These are phyloP conservation scores for Clarireedia paspali DNA, from an alignment of 2,329 filamentous ascomycete species.

Conservation along the genomic window DNA sequence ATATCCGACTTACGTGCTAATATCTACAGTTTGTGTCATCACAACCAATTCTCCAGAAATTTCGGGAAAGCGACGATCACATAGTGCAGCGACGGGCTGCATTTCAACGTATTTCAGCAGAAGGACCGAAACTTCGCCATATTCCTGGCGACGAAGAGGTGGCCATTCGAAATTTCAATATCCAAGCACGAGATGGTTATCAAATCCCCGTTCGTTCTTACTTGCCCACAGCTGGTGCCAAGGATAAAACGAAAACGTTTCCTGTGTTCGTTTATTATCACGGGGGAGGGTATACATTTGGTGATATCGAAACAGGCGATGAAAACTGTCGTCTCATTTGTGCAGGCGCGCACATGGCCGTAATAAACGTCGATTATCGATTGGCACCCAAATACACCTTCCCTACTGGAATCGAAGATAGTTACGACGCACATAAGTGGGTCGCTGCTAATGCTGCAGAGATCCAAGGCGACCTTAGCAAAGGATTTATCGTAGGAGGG, in stretches of 20 bases:
- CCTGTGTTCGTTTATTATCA: too few species aligned
- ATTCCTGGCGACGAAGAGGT: background rate
- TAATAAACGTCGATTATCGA: too few species aligned
- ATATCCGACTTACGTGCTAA: background rate
- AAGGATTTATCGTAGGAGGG: conserved; percentile 41
- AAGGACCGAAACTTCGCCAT: background rate
- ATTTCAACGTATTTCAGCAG: background rate
- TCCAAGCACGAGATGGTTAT: background rate
- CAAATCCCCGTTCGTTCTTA: background rate
- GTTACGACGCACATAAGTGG: too few species aligned
- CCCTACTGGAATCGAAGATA: too few species aligned
- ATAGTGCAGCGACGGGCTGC: background rate
- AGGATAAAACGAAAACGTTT: background rate
- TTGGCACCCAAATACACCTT: too few species aligned
- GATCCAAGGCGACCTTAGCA: conserved; percentile 23
- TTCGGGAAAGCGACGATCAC: background rate
- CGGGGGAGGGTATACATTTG: too few species aligned
- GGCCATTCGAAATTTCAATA: background rate
- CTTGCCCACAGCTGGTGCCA: background rate
- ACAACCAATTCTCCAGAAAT: background rate
- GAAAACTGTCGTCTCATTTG: too few species aligned
- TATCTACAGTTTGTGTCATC: background rate
- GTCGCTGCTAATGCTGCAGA: conserved; percentile 29
- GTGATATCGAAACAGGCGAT: too few species aligned
- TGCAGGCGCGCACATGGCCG: too few species aligned